Evolutionary conservation across 164 flowering plant species (phyloP), one percentile per base, ranked within the genome.

Genomic region (Annona squamosa): DNA sequence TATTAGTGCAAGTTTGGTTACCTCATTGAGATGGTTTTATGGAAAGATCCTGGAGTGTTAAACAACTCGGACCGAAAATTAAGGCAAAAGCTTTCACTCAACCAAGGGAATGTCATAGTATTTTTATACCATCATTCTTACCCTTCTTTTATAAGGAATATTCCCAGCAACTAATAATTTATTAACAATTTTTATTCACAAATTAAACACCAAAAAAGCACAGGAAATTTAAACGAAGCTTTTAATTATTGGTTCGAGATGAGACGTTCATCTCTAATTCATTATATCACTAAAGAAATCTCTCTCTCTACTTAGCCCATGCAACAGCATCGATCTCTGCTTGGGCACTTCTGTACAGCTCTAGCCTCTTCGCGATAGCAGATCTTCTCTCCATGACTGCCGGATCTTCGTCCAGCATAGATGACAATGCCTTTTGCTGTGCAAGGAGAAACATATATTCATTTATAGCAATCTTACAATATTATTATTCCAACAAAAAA

Each of bases 401-500:
- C 4, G 98, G 99, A 80, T 94, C 98, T 78, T 94, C 99, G 72
- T 94, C 87, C 88, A 94, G 79, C 72, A 91, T 45, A 13, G 84
- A 76, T 0, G 90, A 81, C 81, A 94, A 76, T 5, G 81, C 82
- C 82, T 83, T 90, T 67, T 81, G 72, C 98, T 92, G 90, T 82
- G 83, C 2, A 3, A 66, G n/a, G 16, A 16, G 17, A 10, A 12
- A 9, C 42, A 10, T 66, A 16, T 4, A 66, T 66, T n/a, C 46
- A 66, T 9, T 5, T 16, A 42, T 42, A 9, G 17, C 68, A 66
- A n/a, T 2, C 65, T n/a, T 17, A 63, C 6, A 63, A 63, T 63
- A 63, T 63, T 17, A 19, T 4, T 52, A 16, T 52, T 52, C 42
- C 5, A 6, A 4, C 66, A 3, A 63, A 2, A 63, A 64, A 5